phyloP scores from a whole-genome alignment of 768 basidiomycete species.

The Thelephora aurantiotincta region DNA sequence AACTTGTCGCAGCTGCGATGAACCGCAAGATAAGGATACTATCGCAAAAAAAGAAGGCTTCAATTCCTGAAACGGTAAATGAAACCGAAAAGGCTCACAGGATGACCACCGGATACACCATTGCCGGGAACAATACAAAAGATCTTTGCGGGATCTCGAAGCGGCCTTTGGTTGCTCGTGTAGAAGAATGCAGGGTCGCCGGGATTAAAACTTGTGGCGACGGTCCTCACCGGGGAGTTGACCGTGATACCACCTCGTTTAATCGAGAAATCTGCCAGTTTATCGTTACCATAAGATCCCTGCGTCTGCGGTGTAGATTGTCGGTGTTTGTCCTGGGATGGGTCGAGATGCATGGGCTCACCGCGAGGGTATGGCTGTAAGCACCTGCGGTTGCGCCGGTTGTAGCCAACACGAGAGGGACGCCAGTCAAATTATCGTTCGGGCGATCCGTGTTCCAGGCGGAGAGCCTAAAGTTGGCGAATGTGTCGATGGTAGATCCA shows the following conservation, averaged over 20 bases:
- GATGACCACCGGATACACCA: no score
- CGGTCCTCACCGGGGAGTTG: constrained; percentile 21
- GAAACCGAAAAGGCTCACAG: no score
- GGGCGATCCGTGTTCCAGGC: constrained; percentile 27
- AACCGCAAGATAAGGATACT: no score
- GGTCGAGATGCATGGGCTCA: background rate
- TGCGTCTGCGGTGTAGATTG: constrained; percentile 22
- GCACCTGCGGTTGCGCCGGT: constrained; percentile 15
- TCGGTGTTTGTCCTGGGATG: background rate
- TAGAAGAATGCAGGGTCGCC: constrained; percentile 20
- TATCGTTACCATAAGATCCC: constrained; percentile 34
- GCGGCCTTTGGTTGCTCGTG: constrained; percentile 19
- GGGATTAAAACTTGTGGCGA: constrained; percentile 26
- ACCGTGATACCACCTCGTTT: no score
- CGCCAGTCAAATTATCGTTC: constrained; percentile 31
- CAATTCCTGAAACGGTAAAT: no score
- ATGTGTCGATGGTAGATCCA: constrained; percentile 12
- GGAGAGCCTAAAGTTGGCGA: constrained; percentile 30
- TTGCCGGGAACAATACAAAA: constrained; percentile 25
- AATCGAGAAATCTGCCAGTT: no score
- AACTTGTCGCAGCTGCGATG: no score
- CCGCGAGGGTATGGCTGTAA: background rate
- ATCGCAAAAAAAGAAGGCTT: no score
- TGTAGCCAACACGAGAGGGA: constrained; percentile 30
- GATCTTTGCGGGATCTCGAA: constrained; percentile 17